These are phyloP conservation scores for Podospora appendiculata DNA, from an alignment of 495 filamentous ascomycete species.

Conservation along the genomic window DNA sequence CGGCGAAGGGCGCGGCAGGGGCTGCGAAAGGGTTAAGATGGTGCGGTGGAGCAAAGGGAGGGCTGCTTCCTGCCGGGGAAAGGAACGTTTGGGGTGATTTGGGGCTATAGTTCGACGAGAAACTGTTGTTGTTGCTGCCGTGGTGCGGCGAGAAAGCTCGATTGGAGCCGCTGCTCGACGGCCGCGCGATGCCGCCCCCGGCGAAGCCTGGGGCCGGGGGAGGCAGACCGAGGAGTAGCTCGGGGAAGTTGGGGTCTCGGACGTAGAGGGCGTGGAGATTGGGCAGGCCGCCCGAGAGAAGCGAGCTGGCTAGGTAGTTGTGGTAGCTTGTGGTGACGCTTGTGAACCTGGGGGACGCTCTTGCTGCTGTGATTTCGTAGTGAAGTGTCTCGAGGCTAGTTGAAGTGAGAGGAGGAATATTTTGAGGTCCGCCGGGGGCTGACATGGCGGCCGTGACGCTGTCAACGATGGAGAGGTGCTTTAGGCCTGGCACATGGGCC, in stretches of 20 bases:
- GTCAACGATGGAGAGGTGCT: constrained; percentile 57
- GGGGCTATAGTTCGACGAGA: constrained; percentile 1
- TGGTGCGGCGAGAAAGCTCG: too few species aligned
- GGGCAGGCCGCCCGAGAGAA: constrained; percentile 68
- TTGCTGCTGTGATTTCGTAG: constrained; percentile 69
- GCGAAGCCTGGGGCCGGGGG: constrained; percentile 41
- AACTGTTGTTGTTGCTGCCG: not conserved
- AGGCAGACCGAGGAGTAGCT: constrained; percentile 56
- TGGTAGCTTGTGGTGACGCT: constrained; percentile 68
- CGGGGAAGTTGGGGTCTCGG: constrained; percentile 71
- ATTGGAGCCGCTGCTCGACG: not conserved
- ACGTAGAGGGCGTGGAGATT: constrained; percentile 72
- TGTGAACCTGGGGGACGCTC: constrained; percentile 46
- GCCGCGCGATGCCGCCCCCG: not conserved
- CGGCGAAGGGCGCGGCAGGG: not conserved
- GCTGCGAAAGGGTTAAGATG: constrained; percentile 7
- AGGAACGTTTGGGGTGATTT: constrained; percentile 9
- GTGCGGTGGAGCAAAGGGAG: not conserved
- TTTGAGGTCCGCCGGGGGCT: constrained; percentile 30
- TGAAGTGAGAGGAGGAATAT: constrained; percentile 58
- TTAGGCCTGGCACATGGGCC: constrained; percentile 51
- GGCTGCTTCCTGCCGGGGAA: constrained; percentile 11
- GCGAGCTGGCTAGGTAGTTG: constrained; percentile 71
- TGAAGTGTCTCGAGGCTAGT: constrained; percentile 59
- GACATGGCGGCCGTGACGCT: constrained; percentile 61